Evolutionary conservation across 2,329 filamentous ascomycete genomes (phyloP), one percentile per base, ranked within the genome.

Genomic region (Stagonosporopsis vannaccii): DNA sequence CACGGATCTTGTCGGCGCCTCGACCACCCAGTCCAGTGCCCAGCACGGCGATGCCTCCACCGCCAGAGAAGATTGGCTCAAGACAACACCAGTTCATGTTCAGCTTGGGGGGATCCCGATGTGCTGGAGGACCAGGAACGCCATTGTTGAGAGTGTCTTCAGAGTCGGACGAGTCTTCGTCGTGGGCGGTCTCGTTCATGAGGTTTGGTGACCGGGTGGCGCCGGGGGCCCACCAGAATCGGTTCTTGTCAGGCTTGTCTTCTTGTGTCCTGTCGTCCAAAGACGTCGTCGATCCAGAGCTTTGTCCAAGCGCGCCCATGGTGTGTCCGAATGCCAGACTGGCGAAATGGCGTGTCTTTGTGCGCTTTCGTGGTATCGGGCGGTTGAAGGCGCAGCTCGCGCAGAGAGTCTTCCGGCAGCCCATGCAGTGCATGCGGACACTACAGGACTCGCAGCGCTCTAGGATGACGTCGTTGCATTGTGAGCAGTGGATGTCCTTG

Each of bases 371-470:
- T 66, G 77, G 75, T 78, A 86, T 59, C 66, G 77, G 82, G 15
- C 82, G 76, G 62, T 85, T 83, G 69, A 84, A 85, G 6, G 84
- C 83, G 68, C 84, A 86, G 68, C 82, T 85, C 19, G 82, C 82
- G 74, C 84, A 86, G 2, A 86, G 78, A 1, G 83, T 86, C 73
- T 84, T 85, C 45, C 84, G 78, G 64, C 84, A 86, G 33, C 84
- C 84, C 66, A 84, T 81, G 65, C 84, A 86, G 66, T 86, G 84
- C 84, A 86, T 86, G 61, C 84, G 75, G 15, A 86, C 82, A 54
- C 84, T 85, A 69, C 84, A 86, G 56, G 85, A 84, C 69, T 86
- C 84, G 64, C 84, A 86, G 44, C 84, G 74, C 67, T 86, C 84
- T 36, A 78, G 66, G 39, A 86, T 85, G 28, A 73, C 65, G 39